Evolutionary conservation across 441 rosid species (phyloP).

Genomic region (Erodium texanum): DNA sequence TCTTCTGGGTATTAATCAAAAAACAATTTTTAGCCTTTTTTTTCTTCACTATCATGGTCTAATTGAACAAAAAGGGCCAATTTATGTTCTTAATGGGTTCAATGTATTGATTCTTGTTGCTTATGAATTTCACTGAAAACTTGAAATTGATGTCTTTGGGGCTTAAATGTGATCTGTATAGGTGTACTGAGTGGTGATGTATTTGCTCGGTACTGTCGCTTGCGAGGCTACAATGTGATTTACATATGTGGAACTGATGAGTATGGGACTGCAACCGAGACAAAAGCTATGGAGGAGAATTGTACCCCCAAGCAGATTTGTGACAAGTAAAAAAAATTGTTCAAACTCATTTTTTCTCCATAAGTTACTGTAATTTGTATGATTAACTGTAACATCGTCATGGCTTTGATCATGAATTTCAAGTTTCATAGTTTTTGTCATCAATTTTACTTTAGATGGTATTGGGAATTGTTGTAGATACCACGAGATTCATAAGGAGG

Average conservation of each 20-base stretch:
- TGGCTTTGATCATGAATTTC: background rate
- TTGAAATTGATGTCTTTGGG: slow-evolving; percentile 1
- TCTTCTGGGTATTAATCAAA: background rate
- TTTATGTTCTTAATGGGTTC: background rate
- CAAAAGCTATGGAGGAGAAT: slow-evolving; percentile 89
- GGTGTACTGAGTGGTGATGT: slow-evolving; percentile 92
- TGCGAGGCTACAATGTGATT: slow-evolving; percentile 64
- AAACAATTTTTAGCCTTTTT: background rate
- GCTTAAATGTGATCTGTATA: slow-evolving; percentile 15
- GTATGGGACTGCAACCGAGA: slow-evolving; percentile 98
- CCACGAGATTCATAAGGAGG: slow-evolving; percentile 76
- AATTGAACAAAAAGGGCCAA: background rate
- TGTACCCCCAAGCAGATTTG: slow-evolving; percentile 77
- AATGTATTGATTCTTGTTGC: background rate
- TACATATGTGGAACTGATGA: slow-evolving; percentile 92
- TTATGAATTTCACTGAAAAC: background rate
- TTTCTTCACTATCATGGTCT: background rate
- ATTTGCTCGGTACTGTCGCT: slow-evolving; percentile 85
- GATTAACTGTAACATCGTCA: no score
- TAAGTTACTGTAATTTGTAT: no score
- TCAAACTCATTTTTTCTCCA: background rate
- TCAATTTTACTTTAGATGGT: background rate
- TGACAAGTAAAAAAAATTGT: slow-evolving; percentile 62
- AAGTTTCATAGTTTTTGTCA: background rate
- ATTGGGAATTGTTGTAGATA: background rate